Conservation (phyloP, 2,329 filamentous ascomycete genomes). For the Mycocentrospora acerina region DNA sequence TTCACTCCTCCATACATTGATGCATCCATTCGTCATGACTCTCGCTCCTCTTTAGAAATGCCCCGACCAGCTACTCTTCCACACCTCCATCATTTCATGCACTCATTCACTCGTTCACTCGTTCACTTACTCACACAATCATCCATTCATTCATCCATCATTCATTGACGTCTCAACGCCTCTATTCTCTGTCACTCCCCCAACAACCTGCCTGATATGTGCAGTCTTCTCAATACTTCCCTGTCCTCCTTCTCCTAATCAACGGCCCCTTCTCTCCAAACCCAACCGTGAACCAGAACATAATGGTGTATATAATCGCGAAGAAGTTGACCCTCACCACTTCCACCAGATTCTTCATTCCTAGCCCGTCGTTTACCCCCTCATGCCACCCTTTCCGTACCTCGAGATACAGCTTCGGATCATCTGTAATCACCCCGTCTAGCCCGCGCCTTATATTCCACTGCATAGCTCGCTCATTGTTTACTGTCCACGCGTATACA, state of each 20-base stretch:
- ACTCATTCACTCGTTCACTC: too few species aligned
- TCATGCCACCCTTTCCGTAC: conserved; percentile 51
- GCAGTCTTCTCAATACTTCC: too few species aligned
- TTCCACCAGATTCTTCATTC: conserved; percentile 32
- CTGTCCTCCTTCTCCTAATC: conserved; percentile 10
- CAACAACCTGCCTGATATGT: too few species aligned
- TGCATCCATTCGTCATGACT: too few species aligned
- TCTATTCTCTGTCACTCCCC: too few species aligned
- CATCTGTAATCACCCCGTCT: conserved; percentile 85
- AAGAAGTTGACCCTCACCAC: conserved; percentile 38
- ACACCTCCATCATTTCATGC: too few species aligned
- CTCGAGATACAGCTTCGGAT: conserved; percentile 68
- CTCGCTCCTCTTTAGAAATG: too few species aligned
- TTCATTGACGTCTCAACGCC: too few species aligned
- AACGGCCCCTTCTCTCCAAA: conserved; percentile 20
- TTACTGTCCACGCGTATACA: conserved; percentile 85
- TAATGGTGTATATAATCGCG: conserved; percentile 31
- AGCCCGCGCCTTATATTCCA: conserved; percentile 70
- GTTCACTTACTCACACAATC: too few species aligned
- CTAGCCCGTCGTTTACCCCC: conserved; percentile 29
- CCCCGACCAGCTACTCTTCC: too few species aligned
- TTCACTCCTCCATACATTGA: too few species aligned
- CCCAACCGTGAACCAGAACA: conserved; percentile 37
- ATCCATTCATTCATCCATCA: too few species aligned
- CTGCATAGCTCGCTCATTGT: conserved; percentile 74